A percentile compares a stretch with the other conserved stretches of the same genome.
Conservation (phyloP, 2,329 filamentous ascomycete species). For the Ilyonectria sp. region DNA sequence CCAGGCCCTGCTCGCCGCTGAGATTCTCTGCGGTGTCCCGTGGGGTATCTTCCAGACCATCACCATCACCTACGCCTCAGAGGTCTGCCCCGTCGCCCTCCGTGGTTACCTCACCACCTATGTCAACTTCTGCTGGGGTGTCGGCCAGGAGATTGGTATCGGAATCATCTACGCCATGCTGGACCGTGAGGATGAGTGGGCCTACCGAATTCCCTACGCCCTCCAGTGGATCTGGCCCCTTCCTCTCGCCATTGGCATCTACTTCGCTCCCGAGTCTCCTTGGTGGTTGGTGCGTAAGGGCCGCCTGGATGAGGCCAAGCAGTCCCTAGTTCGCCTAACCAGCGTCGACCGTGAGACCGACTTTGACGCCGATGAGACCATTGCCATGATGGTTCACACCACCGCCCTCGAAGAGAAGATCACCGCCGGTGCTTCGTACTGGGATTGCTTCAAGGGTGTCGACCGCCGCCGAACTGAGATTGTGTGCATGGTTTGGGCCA, state of each 20-base stretch:
- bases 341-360: constrained; percentile 74
- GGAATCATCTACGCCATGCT: constrained; percentile 81
- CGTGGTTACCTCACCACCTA: constrained; percentile 82
- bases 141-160: constrained; percentile 82
- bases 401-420: constrained; percentile 85
- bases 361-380: constrained; percentile 86
- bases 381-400: constrained; percentile 94
- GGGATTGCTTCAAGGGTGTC: constrained; percentile 87
- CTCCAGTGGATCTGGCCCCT: constrained; percentile 86
- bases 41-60: constrained; percentile 74
- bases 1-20: constrained; percentile 70
- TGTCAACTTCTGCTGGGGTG: constrained; percentile 83
- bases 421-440: constrained; percentile 80
- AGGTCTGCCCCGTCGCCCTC: constrained; percentile 81
- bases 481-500: constrained; percentile 75
- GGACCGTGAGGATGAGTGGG: constrained; percentile 76
- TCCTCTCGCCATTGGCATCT: constrained; percentile 76
- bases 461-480: constrained; percentile 84
- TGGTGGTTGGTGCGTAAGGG: constrained; percentile 84
- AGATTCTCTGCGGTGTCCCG: constrained; percentile 75
- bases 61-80: constrained; percentile 77
- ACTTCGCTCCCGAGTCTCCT: constrained; percentile 78
- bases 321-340: constrained; percentile 76
- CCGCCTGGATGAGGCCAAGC: constrained; percentile 76
- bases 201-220: constrained; percentile 79